These are phyloP conservation scores for Clonostachys sp. DNA, from an alignment of 2,329 filamentous ascomycete genomes.

Conservation along the genomic window DNA sequence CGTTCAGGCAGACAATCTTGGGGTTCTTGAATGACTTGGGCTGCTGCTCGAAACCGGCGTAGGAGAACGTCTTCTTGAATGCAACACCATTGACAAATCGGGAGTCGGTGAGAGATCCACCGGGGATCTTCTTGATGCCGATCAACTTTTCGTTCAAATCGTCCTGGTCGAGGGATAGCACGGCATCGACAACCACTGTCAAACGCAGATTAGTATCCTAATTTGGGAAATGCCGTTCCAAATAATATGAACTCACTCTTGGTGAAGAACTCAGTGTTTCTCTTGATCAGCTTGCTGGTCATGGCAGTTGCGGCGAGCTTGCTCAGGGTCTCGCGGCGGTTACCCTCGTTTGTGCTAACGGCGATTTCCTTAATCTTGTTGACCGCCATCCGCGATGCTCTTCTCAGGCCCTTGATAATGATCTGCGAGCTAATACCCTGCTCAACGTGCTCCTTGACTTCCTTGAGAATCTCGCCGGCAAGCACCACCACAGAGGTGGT, in stretches of 20 bases:
- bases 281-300: conserved; percentile 99
- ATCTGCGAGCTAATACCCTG: conserved; percentile 95
- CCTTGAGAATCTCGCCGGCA: conserved; percentile 96
- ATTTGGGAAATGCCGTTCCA: conserved; percentile 14
- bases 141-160: conserved; percentile 98
- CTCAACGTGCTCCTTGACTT: conserved; percentile 93
- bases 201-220: not conserved
- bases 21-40: conserved; percentile 92
- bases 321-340: conserved; percentile 79
- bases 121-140: conserved; percentile 96
- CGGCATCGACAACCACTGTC: conserved; percentile 93
- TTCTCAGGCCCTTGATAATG: conserved; percentile 93
- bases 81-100: conserved; percentile 97
- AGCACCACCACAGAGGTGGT: conserved; percentile 96
- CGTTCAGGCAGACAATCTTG: conserved; percentile 95
- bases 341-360: conserved; percentile 75
- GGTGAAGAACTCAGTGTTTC: conserved; percentile 95
- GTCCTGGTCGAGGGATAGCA: conserved; percentile 90
- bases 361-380: conserved; percentile 99
- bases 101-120: conserved; percentile 92
- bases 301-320: conserved; percentile 95
- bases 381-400: conserved; percentile 83
- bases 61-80: conserved; percentile 99
- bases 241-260: conserved; percentile 62
- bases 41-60: conserved; percentile 98